Conservation (phyloP, 1,139 yeast species). For the Wickerhamomyces sp. region DNA sequence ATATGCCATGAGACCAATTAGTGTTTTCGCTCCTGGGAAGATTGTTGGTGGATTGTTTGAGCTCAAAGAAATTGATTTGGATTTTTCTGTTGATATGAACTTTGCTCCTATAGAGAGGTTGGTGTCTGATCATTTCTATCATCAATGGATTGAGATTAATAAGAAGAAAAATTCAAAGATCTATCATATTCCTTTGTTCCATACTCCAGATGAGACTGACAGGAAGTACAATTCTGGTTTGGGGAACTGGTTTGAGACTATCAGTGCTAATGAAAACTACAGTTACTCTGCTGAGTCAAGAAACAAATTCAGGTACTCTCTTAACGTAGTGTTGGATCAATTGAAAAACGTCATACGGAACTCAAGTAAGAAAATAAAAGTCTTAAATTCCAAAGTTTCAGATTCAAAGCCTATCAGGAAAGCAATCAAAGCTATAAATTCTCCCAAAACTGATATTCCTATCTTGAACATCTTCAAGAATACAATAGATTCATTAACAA, state of each 20-base stretch:
- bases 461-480: slow-evolving; percentile 5
- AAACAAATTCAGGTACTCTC: slow-evolving; percentile 1
- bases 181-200: slow-evolving; percentile 12
- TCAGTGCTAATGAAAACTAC: slow-evolving; percentile 12
- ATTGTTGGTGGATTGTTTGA: slow-evolving; percentile 58
- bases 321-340: slow-evolving; percentile 1
- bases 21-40: slow-evolving; percentile 50
- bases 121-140: slow-evolving; percentile 7
- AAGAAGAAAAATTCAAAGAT: slow-evolving; percentile 3
- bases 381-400: background rate
- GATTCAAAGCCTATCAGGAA: slow-evolving; percentile 5
- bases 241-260: slow-evolving; percentile 5
- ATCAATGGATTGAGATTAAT: slow-evolving; percentile 11
- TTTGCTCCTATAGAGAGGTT: slow-evolving; percentile 11
- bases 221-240: background rate
- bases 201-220: slow-evolving; percentile 7
- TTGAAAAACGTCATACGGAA: slow-evolving; percentile 4
- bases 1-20: slow-evolving; percentile 43
- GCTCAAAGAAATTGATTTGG: background rate
- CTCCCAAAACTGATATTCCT: slow-evolving; percentile 1
- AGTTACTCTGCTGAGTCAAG: slow-evolving; percentile 6
- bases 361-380: slow-evolving; percentile 4
- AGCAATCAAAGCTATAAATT: slow-evolving; percentile 5
- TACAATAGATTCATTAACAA: slow-evolving; percentile 6
- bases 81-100: slow-evolving; percentile 6